phyloP scores from a whole-genome alignment of 129 eudicot species.

The Pulicaria dysenterica region DNA sequence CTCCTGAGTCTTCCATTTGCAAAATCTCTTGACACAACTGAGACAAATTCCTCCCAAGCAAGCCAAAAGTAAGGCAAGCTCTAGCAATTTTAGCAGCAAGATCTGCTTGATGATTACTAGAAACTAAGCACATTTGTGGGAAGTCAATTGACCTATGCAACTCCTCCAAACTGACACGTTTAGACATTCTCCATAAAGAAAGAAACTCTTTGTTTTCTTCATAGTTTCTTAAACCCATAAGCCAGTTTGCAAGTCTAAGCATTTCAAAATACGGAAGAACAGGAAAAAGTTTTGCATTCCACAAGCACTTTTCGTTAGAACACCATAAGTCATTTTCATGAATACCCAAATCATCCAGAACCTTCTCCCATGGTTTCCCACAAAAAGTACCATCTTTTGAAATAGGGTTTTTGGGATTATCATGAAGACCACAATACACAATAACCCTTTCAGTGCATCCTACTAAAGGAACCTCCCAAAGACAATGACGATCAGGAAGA shows the following conservation, averaged over 20 bases:
- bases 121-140: conserved; percentile 76
- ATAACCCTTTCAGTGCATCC: conserved; percentile 64
- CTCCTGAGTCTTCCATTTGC: conserved; percentile 71
- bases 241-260: conserved; percentile 85
- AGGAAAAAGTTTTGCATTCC: conserved; percentile 93
- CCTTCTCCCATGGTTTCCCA: conserved; percentile 95
- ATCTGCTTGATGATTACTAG: conserved; percentile 83
- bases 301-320: conserved; percentile 74
- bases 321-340: conserved; percentile 76
- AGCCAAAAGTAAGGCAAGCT: conserved; percentile 78
- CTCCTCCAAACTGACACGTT: conserved; percentile 84
- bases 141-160: conserved; percentile 89
- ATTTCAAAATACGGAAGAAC: conserved; percentile 70
- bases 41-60: conserved; percentile 84
- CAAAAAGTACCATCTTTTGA: conserved; percentile 80
- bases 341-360: conserved; percentile 65
- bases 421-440: conserved; percentile 96
- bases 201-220: conserved; percentile 39
- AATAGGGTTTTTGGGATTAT: conserved; percentile 75
- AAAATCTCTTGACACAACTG: conserved; percentile 80
- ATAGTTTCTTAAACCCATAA: conserved; percentile 70
- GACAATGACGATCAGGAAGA: conserved; percentile 96
- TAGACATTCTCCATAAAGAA: conserved; percentile 58
- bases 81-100: conserved; percentile 73
- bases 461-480: conserved; percentile 93